A percentile compares a stretch with the other conserved stretches of the same genome.
phyloP scores from a whole-genome alignment of 192 early-diverging fungal genomes.

The Phycomyces blakesleeanus region DNA sequence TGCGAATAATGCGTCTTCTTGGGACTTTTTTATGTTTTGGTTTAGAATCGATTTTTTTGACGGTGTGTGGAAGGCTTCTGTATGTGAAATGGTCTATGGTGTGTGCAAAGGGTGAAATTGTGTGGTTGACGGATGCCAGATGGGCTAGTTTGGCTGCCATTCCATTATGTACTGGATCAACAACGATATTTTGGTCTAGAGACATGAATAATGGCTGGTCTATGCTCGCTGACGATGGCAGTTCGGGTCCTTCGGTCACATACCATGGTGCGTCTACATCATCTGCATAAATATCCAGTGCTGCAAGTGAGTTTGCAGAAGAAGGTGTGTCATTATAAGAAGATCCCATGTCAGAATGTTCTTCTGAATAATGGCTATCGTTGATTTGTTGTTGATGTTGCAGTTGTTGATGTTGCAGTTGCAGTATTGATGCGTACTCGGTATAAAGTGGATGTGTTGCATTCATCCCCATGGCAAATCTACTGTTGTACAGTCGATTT shows the following conservation, averaged over 20 bases:
- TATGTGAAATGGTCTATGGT: constrained; percentile 80
- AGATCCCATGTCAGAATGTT: background rate
- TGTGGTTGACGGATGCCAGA: constrained; percentile 80
- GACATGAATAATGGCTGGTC: background rate
- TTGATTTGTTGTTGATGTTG: background rate
- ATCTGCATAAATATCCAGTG: background rate
- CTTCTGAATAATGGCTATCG: constrained; percentile 13
- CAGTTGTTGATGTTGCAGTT: background rate
- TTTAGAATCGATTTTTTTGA: background rate
- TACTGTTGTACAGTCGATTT: constrained; percentile 10
- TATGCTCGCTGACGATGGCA: constrained; percentile 8
- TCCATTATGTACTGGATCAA: constrained; percentile 71
- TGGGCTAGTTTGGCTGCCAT: constrained; percentile 87
- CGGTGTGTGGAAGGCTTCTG: constrained; percentile 50
- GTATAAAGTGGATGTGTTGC: constrained; percentile 2
- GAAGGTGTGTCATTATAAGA: background rate
- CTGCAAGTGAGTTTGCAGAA: background rate
- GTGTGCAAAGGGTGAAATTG: constrained; percentile 84
- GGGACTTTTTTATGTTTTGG: constrained; percentile 23
- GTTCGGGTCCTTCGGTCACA: constrained; percentile 28
- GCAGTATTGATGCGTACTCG: constrained; percentile 5
- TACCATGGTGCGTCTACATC: constrained; percentile 33
- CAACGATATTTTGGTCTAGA: background rate
- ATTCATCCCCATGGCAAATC: background rate
- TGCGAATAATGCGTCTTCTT: constrained; percentile 29